Conservation (phyloP, 129 eudicot species). For the Flaveria linearis region DNA sequence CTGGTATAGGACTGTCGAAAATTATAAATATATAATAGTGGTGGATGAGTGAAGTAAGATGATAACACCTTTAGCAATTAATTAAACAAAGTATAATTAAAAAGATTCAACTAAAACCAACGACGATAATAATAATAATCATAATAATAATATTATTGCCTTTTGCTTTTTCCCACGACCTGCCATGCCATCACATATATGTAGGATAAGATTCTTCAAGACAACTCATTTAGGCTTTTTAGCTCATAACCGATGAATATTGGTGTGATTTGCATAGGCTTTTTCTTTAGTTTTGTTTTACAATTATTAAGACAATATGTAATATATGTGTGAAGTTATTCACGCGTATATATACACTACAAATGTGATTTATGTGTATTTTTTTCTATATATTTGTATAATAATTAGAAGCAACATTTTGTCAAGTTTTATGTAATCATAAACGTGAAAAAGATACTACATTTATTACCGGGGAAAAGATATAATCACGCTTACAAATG, state of each 20-base stretch:
- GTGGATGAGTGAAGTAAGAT: neutral
- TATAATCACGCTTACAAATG: too few species aligned
- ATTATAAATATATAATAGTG: neutral
- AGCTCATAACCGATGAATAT: slow-evolving; percentile 12
- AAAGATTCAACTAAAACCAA: slow-evolving; percentile 13
- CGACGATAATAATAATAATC: neutral
- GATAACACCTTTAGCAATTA: neutral
- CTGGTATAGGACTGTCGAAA: slow-evolving; percentile 7
- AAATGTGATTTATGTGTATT: neutral
- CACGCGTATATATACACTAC: neutral
- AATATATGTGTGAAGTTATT: neutral
- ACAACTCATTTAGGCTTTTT: slow-evolving; percentile 41
- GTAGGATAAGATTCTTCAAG: slow-evolving; percentile 36
- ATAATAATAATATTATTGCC: neutral
- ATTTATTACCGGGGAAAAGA: too few species aligned
- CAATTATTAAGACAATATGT: neutral
- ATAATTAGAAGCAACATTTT: too few species aligned
- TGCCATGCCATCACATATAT: neutral
- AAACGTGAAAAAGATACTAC: too few species aligned
- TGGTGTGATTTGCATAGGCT: too few species aligned
- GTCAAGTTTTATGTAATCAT: too few species aligned
- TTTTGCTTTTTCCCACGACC: slow-evolving; percentile 11
- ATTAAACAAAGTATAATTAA: neutral
- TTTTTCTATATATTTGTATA: too few species aligned
- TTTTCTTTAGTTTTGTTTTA: neutral